These are phyloP conservation scores for Cercospora nicotianae DNA, from an alignment of 2,329 filamentous ascomycete genomes.

Conservation along the genomic window DNA sequence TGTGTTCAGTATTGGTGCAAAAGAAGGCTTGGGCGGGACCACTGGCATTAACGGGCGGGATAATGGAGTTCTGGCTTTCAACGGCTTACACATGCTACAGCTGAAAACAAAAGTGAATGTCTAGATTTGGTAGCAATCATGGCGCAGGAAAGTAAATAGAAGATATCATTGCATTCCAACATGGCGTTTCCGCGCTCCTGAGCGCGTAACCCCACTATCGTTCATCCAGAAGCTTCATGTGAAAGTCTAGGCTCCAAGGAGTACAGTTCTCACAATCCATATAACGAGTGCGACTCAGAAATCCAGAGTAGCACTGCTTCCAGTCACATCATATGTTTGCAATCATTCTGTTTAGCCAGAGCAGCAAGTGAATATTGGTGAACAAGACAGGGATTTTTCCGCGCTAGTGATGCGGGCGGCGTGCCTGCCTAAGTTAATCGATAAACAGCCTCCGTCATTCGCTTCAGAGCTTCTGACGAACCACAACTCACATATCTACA, in stretches of 20 bases:
- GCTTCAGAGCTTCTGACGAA: neutral
- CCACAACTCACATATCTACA: neutral
- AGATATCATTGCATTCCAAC: conserved; percentile 25
- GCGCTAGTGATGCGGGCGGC: neutral
- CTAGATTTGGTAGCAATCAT: neutral
- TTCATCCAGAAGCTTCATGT: neutral
- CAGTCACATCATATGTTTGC: neutral
- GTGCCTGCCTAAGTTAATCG: conserved; percentile 8
- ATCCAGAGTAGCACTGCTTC: neutral
- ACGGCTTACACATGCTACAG: neutral
- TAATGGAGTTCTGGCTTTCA: neutral
- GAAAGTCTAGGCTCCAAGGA: neutral
- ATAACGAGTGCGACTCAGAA: neutral
- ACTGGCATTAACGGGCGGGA: neutral
- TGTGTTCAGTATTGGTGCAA: neutral
- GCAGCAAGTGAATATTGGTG: neutral
- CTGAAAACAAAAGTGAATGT: neutral
- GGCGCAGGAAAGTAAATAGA: neutral
- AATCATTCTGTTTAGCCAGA: neutral
- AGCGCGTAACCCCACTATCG: neutral
- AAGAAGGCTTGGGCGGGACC: neutral
- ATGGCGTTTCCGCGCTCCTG: conserved; percentile 15
- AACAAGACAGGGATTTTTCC: neutral
- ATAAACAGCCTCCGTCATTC: conserved; percentile 6
- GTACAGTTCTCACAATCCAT: neutral